phyloP scores from a whole-genome alignment of 345 rosid genomes.

The Populus davidiana region DNA sequence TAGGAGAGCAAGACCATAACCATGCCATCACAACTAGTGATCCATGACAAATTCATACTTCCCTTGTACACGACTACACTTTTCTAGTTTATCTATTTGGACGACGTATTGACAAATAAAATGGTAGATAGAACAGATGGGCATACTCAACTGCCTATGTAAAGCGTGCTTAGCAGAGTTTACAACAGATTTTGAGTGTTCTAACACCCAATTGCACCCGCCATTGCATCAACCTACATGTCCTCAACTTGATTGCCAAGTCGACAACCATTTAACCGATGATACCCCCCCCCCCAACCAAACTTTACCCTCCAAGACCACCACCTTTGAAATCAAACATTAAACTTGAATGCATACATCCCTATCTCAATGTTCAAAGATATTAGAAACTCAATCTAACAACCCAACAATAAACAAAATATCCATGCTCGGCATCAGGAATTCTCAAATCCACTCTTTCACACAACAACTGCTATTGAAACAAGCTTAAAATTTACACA shows the following conservation, averaged over 20 bases:
- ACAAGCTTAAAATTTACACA: neutral
- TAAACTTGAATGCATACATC: conserved; percentile 1
- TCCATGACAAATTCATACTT: neutral
- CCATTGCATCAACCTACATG: neutral
- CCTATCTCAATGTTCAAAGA: neutral
- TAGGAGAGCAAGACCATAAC: neutral
- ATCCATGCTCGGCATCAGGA: neutral
- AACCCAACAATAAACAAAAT: neutral
- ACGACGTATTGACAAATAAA: neutral
- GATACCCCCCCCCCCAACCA: neutral
- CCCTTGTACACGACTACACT: neutral
- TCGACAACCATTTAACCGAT: neutral
- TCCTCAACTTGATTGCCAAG: neutral
- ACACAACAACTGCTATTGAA: neutral
- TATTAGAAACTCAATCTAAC: neutral
- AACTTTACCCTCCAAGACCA: neutral
- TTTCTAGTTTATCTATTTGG: neutral
- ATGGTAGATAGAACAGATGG: neutral
- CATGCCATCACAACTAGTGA: neutral
- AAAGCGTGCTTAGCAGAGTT: neutral
- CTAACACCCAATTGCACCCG: neutral
- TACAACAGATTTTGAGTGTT: neutral
- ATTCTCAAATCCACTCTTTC: neutral
- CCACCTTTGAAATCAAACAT: neutral
- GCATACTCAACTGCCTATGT: neutral